A percentile compares a stretch with the other conserved stretches of the same genome.
These are phyloP conservation scores for Ceratobasidium papillatum DNA, from an alignment of 1,284 basidiomycete genomes.

Conservation along the genomic window DNA sequence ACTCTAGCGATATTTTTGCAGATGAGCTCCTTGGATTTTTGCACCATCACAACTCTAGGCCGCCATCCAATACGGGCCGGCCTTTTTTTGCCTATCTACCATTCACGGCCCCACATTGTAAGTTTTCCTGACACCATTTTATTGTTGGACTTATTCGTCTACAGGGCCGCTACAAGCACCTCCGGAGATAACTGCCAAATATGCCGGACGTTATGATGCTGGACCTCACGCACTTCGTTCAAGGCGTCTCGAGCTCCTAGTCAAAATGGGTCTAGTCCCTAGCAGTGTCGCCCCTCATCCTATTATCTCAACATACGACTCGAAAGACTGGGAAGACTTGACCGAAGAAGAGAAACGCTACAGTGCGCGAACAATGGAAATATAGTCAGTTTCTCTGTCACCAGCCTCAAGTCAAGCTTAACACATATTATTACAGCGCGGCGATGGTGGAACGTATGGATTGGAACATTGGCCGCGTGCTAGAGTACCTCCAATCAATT, in stretches of 20 bases:
- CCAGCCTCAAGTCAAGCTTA: not conserved
- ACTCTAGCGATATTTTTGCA: constrained; percentile 2
- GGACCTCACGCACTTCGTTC: constrained; percentile 5
- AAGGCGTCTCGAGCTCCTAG: not conserved
- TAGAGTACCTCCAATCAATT: not conserved
- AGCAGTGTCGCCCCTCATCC: not conserved
- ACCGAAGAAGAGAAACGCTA: not conserved
- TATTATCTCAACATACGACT: not conserved
- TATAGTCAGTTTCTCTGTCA: not conserved
- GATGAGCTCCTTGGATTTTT: not conserved
- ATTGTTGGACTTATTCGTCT: not conserved
- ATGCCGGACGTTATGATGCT: constrained; percentile 1
- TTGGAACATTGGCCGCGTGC: constrained; percentile 16
- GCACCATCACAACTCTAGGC: not conserved
- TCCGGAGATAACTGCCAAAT: constrained; percentile 8
- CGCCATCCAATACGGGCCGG: not conserved
- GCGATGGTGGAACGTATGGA: constrained; percentile 24
- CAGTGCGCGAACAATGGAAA: constrained; percentile 16
- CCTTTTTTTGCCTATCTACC: constrained; percentile 14
- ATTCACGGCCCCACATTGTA: constrained; percentile 15
- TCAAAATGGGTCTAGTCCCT: not conserved
- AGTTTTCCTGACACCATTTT: not conserved
- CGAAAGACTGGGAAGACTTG: constrained; percentile 16
- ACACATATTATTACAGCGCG: not conserved
- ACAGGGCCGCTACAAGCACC: constrained; percentile 21